Conservation (phyloP, 2,329 filamentous ascomycete species). For the Bipolaris zeicola region DNA sequence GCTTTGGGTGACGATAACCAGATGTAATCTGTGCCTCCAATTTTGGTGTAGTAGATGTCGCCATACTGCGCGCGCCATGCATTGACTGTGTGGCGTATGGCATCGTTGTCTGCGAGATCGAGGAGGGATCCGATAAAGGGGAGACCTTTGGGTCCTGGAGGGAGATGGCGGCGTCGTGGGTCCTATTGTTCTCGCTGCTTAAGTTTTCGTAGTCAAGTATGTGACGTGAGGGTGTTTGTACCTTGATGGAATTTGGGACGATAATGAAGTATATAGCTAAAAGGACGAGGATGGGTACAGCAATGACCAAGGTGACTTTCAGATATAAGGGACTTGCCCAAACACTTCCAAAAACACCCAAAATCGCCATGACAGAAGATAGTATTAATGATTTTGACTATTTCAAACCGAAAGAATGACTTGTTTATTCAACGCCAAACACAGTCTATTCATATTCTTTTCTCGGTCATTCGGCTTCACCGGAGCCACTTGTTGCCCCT, state of each 20-base stretch:
- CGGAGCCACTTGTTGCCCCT: not conserved
- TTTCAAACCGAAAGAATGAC: not conserved
- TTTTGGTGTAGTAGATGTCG: constrained; percentile 49
- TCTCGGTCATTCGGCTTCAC: not conserved
- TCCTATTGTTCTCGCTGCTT: constrained; percentile 25
- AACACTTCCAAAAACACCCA: constrained; percentile 8
- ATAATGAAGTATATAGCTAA: constrained; percentile 35
- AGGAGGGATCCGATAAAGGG: constrained; percentile 50
- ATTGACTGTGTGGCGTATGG: constrained; percentile 37
- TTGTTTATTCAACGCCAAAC: not conserved
- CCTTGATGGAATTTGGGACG: constrained; percentile 40
- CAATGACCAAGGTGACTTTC: constrained; percentile 19
- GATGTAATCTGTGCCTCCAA: constrained; percentile 50
- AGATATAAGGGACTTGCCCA: constrained; percentile 13
- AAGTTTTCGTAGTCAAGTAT: not conserved
- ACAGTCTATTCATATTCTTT: not conserved
- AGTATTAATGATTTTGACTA: no score
- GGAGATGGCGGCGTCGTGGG: constrained; percentile 16
- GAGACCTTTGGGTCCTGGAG: constrained; percentile 30
- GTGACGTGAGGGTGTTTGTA: constrained; percentile 16
- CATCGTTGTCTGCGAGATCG: constrained; percentile 45
- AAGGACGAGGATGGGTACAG: constrained; percentile 27
- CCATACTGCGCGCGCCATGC: constrained; percentile 48
- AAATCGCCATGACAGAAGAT: constrained; percentile 13
- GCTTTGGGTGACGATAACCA: constrained; percentile 55